Conservation (phyloP, 495 filamentous ascomycete genomes). For the Aspergillus diversus region DNA sequence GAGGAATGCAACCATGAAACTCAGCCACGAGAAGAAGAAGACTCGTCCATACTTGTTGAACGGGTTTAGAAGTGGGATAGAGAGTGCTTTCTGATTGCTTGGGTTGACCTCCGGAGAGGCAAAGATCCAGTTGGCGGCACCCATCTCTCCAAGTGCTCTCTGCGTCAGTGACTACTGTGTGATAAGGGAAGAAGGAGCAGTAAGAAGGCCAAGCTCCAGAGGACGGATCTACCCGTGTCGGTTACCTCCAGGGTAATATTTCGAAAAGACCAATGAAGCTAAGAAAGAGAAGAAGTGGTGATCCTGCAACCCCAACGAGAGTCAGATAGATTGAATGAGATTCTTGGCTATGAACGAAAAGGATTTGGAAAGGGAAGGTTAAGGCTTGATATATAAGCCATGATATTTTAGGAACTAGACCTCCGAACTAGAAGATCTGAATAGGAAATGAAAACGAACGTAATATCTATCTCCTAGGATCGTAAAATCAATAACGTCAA, state of each 20-base stretch:
- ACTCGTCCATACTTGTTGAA: slow-evolving; percentile 82
- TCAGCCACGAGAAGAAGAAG: slow-evolving; percentile 93
- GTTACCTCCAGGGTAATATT: slow-evolving; percentile 11
- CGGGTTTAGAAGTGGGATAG: slow-evolving; percentile 81
- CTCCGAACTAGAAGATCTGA: background rate
- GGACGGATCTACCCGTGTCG: slow-evolving; percentile 10
- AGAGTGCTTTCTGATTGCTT: slow-evolving; percentile 76
- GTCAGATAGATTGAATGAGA: slow-evolving; percentile 5
- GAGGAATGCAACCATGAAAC: slow-evolving; percentile 95
- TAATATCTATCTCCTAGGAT: slow-evolving; percentile 21
- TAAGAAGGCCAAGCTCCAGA: slow-evolving; percentile 11
- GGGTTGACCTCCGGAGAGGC: slow-evolving; percentile 64
- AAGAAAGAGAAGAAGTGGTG: background rate
- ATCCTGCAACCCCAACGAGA: background rate
- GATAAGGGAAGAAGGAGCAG: slow-evolving; percentile 1
- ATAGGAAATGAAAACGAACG: slow-evolving; percentile 13
- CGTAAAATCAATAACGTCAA: slow-evolving; percentile 10
- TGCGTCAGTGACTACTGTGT: background rate
- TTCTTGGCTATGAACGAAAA: slow-evolving; percentile 15
- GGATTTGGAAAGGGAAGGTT: background rate
- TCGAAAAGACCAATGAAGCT: slow-evolving; percentile 6
- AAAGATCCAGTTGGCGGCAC: slow-evolving; percentile 33
- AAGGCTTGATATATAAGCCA: slow-evolving; percentile 14
- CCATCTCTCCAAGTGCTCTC: slow-evolving; percentile 18
- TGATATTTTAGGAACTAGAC: background rate